Conservation (phyloP, 163 green algal genomes). For the Chlorella variabilis region DNA sequence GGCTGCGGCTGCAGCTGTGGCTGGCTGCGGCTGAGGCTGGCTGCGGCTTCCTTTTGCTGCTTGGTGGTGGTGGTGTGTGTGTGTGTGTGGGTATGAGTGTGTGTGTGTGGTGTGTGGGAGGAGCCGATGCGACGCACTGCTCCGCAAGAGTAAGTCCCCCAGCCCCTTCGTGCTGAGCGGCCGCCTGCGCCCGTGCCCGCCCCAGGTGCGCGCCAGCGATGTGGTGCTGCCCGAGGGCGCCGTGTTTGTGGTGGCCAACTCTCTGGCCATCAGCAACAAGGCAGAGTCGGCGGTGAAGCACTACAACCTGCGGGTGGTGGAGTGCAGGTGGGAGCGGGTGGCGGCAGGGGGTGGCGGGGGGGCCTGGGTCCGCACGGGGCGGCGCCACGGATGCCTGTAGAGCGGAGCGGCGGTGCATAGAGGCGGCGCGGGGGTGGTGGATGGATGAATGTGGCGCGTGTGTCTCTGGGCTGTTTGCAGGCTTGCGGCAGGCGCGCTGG, state of each 20-base stretch:
- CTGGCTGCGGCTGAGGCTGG: no score
- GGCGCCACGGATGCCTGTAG: no score
- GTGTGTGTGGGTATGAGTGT: no score
- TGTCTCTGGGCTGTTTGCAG: constrained; percentile 26
- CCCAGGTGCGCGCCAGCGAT: constrained; percentile 76
- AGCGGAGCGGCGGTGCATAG: no score
- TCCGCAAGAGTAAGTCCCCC: no score
- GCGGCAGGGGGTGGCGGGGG: not conserved
- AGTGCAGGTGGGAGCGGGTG: constrained; percentile 72
- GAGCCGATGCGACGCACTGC: no score
- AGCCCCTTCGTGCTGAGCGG: no score
- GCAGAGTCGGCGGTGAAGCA: constrained; percentile 81
- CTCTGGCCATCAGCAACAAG: constrained; percentile 93
- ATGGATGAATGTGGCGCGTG: not conserved
- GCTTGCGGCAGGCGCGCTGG: constrained; percentile 84
- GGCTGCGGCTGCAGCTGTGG: no score
- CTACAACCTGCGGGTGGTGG: constrained; percentile 98
- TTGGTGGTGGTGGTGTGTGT: no score
- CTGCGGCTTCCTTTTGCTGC: no score
- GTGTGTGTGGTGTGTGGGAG: no score
- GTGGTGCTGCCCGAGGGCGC: constrained; percentile 81
- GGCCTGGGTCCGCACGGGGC: no score
- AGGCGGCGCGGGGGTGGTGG: not conserved
- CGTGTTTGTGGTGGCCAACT: constrained; percentile 96
- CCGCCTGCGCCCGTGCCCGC: not conserved